Evolutionary conservation across 2,329 filamentous ascomycete genomes (phyloP).

Genomic region (Calcarisporium arbuscula): DNA sequence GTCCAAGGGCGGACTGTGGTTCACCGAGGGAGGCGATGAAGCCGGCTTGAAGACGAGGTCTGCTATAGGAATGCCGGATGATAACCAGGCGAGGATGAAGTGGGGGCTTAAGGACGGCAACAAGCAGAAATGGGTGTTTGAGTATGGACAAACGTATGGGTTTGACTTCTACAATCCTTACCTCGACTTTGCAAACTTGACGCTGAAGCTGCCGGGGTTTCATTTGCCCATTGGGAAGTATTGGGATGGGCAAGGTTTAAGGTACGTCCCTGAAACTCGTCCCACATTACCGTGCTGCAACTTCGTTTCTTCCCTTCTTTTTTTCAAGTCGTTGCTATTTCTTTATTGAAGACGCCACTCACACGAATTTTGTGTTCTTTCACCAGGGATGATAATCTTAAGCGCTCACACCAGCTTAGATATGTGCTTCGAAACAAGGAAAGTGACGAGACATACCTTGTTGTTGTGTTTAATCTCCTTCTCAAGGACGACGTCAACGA

Average conservation of each 20-base stretch:
- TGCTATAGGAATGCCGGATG: conserved; percentile 43
- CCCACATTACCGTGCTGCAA: conserved; percentile 9
- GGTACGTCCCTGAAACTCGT: conserved; percentile 46
- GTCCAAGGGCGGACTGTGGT: conserved; percentile 44
- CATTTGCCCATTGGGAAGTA: conserved; percentile 67
- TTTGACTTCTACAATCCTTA: conserved; percentile 85
- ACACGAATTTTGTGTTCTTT: conserved; percentile 10
- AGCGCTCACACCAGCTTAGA: conserved; percentile 78
- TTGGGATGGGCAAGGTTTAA: conserved; percentile 71
- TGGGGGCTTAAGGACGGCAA: conserved; percentile 46
- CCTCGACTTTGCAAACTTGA: conserved; percentile 73
- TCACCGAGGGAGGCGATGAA: conserved; percentile 62
- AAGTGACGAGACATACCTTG: conserved; percentile 70
- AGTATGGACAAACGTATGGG: conserved; percentile 45
- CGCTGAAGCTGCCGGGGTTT: conserved; percentile 66
- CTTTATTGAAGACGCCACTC: no score
- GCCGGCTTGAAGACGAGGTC: conserved; percentile 41
- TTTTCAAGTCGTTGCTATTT: conserved; percentile 1
- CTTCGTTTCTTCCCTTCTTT: conserved; percentile 5
- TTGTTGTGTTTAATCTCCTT: conserved; percentile 73
- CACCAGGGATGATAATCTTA: conserved; percentile 22
- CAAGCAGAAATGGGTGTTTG: conserved; percentile 49
- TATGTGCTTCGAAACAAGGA: conserved; percentile 82
- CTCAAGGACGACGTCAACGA: conserved; percentile 59
- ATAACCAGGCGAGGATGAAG: conserved; percentile 49